Evolutionary conservation across 2,329 filamentous ascomycete species (phyloP), one percentile per base, ranked within the genome.

Genomic region (Thermoascus crustaceus): DNA sequence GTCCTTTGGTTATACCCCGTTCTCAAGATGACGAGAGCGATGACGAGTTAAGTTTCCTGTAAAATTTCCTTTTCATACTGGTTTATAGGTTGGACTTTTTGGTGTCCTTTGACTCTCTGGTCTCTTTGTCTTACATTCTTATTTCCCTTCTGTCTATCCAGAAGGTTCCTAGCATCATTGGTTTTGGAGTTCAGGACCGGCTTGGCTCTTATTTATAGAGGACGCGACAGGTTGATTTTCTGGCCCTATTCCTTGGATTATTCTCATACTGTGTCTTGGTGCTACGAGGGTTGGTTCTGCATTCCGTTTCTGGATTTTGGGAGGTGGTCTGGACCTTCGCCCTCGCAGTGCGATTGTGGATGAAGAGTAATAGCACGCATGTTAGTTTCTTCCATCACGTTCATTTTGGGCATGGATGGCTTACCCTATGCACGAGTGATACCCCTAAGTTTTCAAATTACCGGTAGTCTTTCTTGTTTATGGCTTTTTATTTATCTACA

Each of bases 1-100:
- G 36, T 23, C 39, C 32, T 23, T 41, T 37, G 8, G 37, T 46
- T n/a, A 49, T 55, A 26, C 46, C 56, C 8, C 53, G 43, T 29
- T 51, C 50, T 1, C 39, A 50, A 13, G 53, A 55, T 14, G 53
- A 51, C 5, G 50, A 53, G 16, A 61, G 57, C 26, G 56, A 62
- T n/a, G 58, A 62, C 34, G 58, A 62, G 41, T 47, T 62, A 13
- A 60, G 55, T 42, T 61, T 59, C 43, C 35, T 62, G 5, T 59
- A 34, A 49, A 23, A 7, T 27, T 32, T 14, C 16, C 26, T 37
- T 31, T 35, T 7, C 14, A 13, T 18, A 17, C 13, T 13, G 25
- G 16, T 11, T 13, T 27, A 19, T 11, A 9, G 19, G 16, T 14
- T 22, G 17, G 19, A 18, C 13, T 29, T 32, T 18, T 37, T 25